Evolutionary conservation across 176 grass and related monocot genomes (phyloP).

Genomic region (Carex cristatella): DNA sequence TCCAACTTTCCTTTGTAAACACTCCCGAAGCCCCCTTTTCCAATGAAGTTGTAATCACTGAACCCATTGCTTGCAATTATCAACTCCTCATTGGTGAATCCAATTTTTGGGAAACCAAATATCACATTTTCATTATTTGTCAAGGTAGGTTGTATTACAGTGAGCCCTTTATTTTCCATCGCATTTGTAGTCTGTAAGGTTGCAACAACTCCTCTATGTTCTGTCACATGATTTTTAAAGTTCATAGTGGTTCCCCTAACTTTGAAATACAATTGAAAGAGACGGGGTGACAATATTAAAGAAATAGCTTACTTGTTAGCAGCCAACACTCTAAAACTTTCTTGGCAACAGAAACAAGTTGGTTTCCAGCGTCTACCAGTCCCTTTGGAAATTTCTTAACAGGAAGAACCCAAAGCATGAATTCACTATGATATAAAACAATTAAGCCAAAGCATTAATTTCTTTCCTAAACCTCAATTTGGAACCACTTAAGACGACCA

Average conservation of each 20-base stretch:
- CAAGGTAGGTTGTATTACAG: neutral
- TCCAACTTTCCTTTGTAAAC: constrained; percentile 68
- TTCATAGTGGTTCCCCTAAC: neutral
- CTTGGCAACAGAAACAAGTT: neutral
- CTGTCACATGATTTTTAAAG: neutral
- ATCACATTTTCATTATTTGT: neutral
- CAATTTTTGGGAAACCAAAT: constrained; percentile 52
- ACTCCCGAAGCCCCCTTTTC: constrained; percentile 82
- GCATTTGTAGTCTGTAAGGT: neutral
- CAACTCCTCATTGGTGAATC: constrained; percentile 73
- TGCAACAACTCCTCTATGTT: neutral
- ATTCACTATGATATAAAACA: neutral
- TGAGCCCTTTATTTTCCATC: neutral
- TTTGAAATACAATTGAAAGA: neutral
- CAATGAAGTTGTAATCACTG: constrained; percentile 72
- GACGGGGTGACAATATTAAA: no score
- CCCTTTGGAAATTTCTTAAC: neutral
- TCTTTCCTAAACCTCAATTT: no score
- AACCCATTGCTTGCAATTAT: constrained; percentile 62
- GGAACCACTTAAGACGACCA: neutral
- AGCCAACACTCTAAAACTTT: neutral
- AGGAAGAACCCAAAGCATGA: neutral
- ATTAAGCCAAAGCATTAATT: neutral
- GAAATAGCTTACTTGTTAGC: neutral
- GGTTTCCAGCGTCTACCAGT: neutral